Base-by-base conservation (phyloP, 1,284 basidiomycete species). In the Coriolopsis trogii region DNA sequence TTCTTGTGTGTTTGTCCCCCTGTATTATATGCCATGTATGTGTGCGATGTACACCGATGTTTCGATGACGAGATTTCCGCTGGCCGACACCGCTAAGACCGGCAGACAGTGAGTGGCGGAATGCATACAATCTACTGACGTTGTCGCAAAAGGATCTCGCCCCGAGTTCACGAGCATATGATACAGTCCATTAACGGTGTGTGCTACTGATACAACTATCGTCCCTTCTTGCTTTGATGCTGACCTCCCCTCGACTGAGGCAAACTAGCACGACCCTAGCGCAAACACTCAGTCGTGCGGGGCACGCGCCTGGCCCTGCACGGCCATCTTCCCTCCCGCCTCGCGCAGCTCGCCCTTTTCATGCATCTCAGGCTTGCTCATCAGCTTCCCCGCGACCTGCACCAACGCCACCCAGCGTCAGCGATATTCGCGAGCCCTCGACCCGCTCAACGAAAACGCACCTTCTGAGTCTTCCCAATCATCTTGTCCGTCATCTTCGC, bases 311-410 rank as follows among this genome's bases (percentile, higher is more conserved):
- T 69, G 62, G 4, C 74, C 78, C 24, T 59, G 61, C 4, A 63
- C 74, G 12, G 79, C 80, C 10, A 67, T 70, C 62, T 79, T 82
- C 1, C 81, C 81, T 4, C 76, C 78, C 0, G 76, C 62, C 66
- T 82, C 80, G 39, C 81, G 73, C 23, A 84, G 64, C 60, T 80
- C 78, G 12, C 82, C 82, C 61, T 70, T 79, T 67, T 83, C 82
- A 39, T 81, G 78, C 66, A 78, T 51, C 12, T 78, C 79, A 0
- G 74, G 63, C 12, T 83, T 82, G 29, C 71, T 49, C 3, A 70
- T 71, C 30, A 69, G 46, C 63, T 84, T 83, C 12, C 81, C 80
- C 24, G 76, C 60, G 33, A 82, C 69, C 81, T 83, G 49, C 28
- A 23, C 15, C 46, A 9, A 37, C 8, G 13, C 9, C 3, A 10